These are phyloP conservation scores for Bolboschoenoplectus hybrid DNA, from an alignment of 202 grass and related monocot genomes.

Conservation along the genomic window DNA sequence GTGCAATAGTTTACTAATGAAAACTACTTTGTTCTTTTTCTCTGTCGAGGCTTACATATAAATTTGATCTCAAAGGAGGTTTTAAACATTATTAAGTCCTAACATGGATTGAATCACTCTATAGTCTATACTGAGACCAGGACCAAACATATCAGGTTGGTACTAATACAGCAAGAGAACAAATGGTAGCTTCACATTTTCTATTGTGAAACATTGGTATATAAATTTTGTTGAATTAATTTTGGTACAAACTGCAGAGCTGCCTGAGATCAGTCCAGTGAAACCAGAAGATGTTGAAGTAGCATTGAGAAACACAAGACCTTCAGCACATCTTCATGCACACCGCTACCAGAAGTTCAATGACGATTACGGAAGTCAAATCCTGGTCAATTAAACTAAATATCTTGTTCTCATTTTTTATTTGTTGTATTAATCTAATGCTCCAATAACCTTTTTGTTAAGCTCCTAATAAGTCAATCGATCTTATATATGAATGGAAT, in stretches of 20 bases:
- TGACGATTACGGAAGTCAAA: constrained; percentile 84
- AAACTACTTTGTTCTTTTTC: neutral
- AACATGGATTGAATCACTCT: neutral
- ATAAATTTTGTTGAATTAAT: constrained; percentile 11
- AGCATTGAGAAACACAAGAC: constrained; percentile 81
- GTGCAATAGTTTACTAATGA: constrained; percentile 1
- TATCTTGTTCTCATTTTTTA: constrained; percentile 3
- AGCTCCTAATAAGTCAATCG: neutral
- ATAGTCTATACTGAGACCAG: neutral
- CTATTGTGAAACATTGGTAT: neutral
- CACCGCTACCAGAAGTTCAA: constrained; percentile 88
- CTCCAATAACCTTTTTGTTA: neutral
- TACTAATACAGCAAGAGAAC: neutral
- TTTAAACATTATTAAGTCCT: neutral
- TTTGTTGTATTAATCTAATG: constrained; percentile 13
- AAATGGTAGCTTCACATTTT: neutral
- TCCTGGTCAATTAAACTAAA: constrained; percentile 35
- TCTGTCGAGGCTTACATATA: neutral
- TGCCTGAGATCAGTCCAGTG: constrained; percentile 77
- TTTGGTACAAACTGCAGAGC: constrained; percentile 41
- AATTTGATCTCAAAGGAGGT: neutral
- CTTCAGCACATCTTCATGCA: constrained; percentile 82
- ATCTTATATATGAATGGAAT: constrained; percentile 24
- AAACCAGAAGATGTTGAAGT: constrained; percentile 66
- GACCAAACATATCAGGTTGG: neutral